Percentiles rank a stretch among this genome's conserved stretches.
These are phyloP conservation scores for Pyrrhoderma noxium DNA, from an alignment of 1,284 basidiomycete species.

Conservation along the genomic window DNA sequence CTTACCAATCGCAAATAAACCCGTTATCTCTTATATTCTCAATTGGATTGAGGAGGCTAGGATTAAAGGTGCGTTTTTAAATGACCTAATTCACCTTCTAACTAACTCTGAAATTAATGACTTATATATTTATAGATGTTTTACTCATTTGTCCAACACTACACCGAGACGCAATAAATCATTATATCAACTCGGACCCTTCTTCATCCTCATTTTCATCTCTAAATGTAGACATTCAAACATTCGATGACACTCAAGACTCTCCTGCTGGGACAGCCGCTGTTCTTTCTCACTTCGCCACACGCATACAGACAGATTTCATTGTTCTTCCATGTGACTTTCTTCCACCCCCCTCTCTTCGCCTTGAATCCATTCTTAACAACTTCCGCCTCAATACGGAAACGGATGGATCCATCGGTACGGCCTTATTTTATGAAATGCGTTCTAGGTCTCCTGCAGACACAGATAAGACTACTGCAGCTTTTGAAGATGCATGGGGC, in stretches of 20 bases:
- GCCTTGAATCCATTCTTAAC: slow-evolving; percentile 68
- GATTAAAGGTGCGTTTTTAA: slow-evolving; percentile 70
- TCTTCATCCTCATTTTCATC: slow-evolving; percentile 50
- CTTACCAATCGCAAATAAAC: slow-evolving; percentile 80
- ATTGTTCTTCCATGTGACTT: slow-evolving; percentile 91
- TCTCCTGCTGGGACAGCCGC: slow-evolving; percentile 59
- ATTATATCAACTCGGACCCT: slow-evolving; percentile 70
- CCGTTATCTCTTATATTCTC: slow-evolving; percentile 80
- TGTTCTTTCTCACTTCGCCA: slow-evolving; percentile 62
- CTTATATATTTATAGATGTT: slow-evolving; percentile 65
- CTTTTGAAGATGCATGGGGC: slow-evolving; percentile 54
- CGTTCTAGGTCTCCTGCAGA: slow-evolving; percentile 33
- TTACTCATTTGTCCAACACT: slow-evolving; percentile 76
- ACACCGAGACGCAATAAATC: slow-evolving; percentile 68
- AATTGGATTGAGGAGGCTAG: slow-evolving; percentile 85
- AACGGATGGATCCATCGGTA: slow-evolving; percentile 63
- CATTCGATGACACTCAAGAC: slow-evolving; percentile 66
- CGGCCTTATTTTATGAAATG: slow-evolving; percentile 69
- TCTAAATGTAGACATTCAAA: slow-evolving; percentile 64
- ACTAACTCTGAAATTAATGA: no score
- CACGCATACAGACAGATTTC: slow-evolving; percentile 73
- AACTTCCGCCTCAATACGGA: slow-evolving; percentile 69
- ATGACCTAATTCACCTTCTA: no score
- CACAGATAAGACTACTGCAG: slow-evolving; percentile 39
- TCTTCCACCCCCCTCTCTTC: slow-evolving; percentile 65